A percentile compares a stretch with the other conserved stretches of the same genome.
These are phyloP conservation scores for Aureobasidium sp. DNA, from an alignment of 2,329 filamentous ascomycete species.

Conservation along the genomic window DNA sequence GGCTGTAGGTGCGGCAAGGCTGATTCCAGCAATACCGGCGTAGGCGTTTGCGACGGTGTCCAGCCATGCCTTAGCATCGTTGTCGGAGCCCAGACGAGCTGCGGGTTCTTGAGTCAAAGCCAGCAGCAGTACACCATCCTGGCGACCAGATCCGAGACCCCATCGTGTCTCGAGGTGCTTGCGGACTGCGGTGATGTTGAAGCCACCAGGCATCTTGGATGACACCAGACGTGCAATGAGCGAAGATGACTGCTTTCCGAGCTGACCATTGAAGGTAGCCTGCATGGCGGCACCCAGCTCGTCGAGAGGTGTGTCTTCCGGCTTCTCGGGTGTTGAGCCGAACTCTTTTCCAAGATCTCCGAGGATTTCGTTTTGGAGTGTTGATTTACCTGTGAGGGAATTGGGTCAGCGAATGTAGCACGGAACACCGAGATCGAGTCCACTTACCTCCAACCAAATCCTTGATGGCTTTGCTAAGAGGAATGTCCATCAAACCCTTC, in stretches of 20 bases:
- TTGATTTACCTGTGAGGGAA: slow-evolving; percentile 70
- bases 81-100: slow-evolving; percentile 78
- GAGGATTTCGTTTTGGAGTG: slow-evolving; percentile 95
- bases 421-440: not conserved
- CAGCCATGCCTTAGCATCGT: slow-evolving; percentile 85
- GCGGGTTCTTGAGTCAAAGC: slow-evolving; percentile 90
- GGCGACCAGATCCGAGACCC: slow-evolving; percentile 77
- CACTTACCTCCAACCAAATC: slow-evolving; percentile 88
- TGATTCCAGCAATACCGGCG: slow-evolving; percentile 73
- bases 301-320: slow-evolving; percentile 92
- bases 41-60: slow-evolving; percentile 88
- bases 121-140: slow-evolving; percentile 82
- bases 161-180: slow-evolving; percentile 94
- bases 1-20: slow-evolving; percentile 61
- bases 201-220: slow-evolving; percentile 98
- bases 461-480: slow-evolving; percentile 94
- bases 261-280: slow-evolving; percentile 95
- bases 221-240: slow-evolving; percentile 91
- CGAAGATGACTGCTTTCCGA: slow-evolving; percentile 92
- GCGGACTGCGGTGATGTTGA: slow-evolving; percentile 92
- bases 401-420: not conserved
- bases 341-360: slow-evolving; percentile 98
- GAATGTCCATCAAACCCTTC: slow-evolving; percentile 82
- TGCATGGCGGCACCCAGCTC: slow-evolving; percentile 94
- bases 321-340: slow-evolving; percentile 94